Conservation (phyloP, 163 green algal species). For the Trebouxia gelatinosa region DNA sequence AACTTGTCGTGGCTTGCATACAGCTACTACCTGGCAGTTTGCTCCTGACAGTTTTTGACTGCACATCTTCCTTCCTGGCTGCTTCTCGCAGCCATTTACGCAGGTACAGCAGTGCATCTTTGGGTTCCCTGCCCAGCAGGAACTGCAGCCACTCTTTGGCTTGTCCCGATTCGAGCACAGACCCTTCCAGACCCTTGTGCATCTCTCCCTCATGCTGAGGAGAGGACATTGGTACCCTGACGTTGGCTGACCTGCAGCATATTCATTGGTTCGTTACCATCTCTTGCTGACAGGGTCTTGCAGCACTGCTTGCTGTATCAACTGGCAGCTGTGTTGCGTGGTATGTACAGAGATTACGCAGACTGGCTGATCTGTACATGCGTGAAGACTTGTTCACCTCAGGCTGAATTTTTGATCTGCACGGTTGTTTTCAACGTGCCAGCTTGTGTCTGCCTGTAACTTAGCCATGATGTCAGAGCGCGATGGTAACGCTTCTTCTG, state of each 20-base stretch:
- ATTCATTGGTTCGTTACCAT: background rate
- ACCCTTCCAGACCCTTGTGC: constrained; percentile 28
- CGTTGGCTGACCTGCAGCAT: background rate
- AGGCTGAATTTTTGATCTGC: no score
- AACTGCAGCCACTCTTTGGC: constrained; percentile 51
- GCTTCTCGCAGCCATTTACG: constrained; percentile 70
- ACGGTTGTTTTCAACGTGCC: no score
- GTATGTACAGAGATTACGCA: no score
- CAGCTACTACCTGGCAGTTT: constrained; percentile 22
- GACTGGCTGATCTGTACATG: no score
- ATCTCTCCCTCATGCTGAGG: no score
- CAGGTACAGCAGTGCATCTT: constrained; percentile 54
- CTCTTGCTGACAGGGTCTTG: background rate
- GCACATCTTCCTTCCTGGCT: constrained; percentile 50
- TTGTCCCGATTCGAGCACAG: constrained; percentile 42
- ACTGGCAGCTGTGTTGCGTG: no score
- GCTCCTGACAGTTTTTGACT: constrained; percentile 17
- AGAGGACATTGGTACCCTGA: background rate
- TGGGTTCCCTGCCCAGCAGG: constrained; percentile 44
- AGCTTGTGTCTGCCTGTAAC: no score
- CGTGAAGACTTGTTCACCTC: no score
- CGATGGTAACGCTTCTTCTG: no score
- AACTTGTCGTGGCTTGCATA: background rate
- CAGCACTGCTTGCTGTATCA: no score
- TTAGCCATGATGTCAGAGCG: no score